Evolutionary conservation across 371 early-diverging fungal species (phyloP).

Genomic region (Ordospora colligata): DNA sequence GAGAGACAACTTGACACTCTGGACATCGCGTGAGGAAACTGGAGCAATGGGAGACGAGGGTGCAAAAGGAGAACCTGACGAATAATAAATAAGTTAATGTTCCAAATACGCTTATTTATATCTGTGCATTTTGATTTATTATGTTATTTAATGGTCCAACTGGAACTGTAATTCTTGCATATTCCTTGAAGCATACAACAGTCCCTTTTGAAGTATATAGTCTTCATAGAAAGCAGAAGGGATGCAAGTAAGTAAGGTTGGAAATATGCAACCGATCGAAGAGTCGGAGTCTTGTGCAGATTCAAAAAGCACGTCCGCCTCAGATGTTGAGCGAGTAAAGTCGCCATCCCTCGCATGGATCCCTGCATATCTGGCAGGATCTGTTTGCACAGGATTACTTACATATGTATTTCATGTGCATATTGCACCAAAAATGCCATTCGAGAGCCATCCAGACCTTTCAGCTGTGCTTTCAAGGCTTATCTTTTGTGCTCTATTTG

Average conservation of each 20-base stretch:
- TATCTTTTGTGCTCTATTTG: not conserved
- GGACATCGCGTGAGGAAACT: constrained; percentile 66
- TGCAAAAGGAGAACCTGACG: not conserved
- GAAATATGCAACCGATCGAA: not conserved
- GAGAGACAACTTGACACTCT: constrained; percentile 95
- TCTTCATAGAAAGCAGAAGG: too few species aligned
- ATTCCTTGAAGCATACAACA: too few species aligned
- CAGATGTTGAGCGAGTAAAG: not conserved
- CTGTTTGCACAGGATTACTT: not conserved
- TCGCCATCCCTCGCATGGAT: not conserved
- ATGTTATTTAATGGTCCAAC: not conserved
- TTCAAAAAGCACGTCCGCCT: not conserved
- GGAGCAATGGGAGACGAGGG: constrained; percentile 7
- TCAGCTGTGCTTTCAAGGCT: not conserved
- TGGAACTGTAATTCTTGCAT: too few species aligned
- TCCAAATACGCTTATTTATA: not conserved
- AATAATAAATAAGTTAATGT: constrained; percentile 17
- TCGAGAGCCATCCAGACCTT: not conserved
- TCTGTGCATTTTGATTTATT: not conserved
- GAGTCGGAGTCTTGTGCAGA: not conserved
- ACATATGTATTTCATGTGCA: not conserved
- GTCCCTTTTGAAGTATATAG: not conserved
- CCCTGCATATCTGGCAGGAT: not conserved
- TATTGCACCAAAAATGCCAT: not conserved
- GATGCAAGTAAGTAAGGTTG: not conserved